Conservation (phyloP, 345 rosid genomes). For the Hibiscus mutabilis region DNA sequence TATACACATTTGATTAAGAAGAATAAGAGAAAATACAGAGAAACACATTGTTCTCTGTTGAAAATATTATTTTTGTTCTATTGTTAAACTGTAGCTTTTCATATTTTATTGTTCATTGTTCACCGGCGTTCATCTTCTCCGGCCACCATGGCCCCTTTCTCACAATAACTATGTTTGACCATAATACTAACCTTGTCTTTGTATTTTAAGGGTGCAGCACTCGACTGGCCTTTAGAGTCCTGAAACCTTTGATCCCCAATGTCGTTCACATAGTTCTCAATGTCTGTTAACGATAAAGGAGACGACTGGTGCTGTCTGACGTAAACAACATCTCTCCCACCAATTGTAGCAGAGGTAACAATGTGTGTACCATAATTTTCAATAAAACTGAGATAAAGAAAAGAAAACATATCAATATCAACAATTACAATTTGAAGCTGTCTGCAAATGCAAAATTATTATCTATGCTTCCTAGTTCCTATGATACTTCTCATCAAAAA, state of each 20-base stretch:
- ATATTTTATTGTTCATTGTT: no score
- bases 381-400: slow-evolving; percentile 48
- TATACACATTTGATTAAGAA: no score
- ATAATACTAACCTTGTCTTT: slow-evolving; percentile 78
- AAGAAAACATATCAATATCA: slow-evolving; percentile 8
- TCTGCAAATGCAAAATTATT: no score
- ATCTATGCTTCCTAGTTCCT: neutral
- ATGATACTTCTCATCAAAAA: neutral
- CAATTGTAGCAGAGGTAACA: slow-evolving; percentile 84
- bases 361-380: slow-evolving; percentile 84
- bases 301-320: slow-evolving; percentile 90
- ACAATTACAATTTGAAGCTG: slow-evolving; percentile 17
- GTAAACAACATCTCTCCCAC: slow-evolving; percentile 95
- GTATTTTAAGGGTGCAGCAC: slow-evolving; percentile 65
- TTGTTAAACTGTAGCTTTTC: no score
- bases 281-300: slow-evolving; percentile 53
- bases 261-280: slow-evolving; percentile 75
- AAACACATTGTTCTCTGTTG: no score
- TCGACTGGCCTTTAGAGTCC: slow-evolving; percentile 53
- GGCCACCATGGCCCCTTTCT: no score
- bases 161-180: neutral
- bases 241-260: slow-evolving; percentile 62
- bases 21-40: no score
- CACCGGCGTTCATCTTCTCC: no score
- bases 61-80: no score